Evolutionary conservation across 805 yeast genomes (phyloP), one percentile per base, ranked within the genome.

Genomic region (Teunomyces gatunensis): DNA sequence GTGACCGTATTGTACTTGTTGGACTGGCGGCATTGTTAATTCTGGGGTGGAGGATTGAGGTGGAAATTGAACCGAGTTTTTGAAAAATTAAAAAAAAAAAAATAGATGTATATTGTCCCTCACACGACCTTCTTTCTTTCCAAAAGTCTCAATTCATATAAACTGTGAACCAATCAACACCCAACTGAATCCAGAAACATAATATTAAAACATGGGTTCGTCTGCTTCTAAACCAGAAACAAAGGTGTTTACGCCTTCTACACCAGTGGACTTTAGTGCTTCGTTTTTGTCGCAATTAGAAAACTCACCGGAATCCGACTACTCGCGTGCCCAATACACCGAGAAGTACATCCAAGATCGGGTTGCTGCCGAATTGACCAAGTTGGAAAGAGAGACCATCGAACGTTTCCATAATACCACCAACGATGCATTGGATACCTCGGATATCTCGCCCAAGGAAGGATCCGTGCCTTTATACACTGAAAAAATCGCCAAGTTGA

Each of bases 181-280:
- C 34, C 10, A 32, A 32, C 34, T 32, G 18, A 21, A 33, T 15
- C 11, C 29, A 23, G 17, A 34, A 12, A 30, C 13, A 17, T 12
- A 34, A 37, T 28, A n/a, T 6, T 32, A 54, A 18, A 18, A 23
- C 39, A 83, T 83, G 88, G 88, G 87, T 42, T 67, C 83, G 18
- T 60, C 77, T 13, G 71, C 84, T 46, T 81, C 87, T 10, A 83
- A 79, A 58, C 81, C 84, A 34, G 84, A 82, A 54, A 77, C 83
- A 17, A 83, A 82, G 65, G 85, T 83, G 15, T 83, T 82, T 60
- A 77, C 81, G 2, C 89, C 90, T 32, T 64, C 75, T 36, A 76
- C 89, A 5, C 87, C 88, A 42, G 80, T 85, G 39, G 85, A 84
- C 52, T 81, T 84, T 62, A 79, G 84, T 45, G 79, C 85, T 3